Evolutionary conservation across 2,329 filamentous ascomycete genomes (phyloP).

Genomic region (Colletotrichum sp.): DNA sequence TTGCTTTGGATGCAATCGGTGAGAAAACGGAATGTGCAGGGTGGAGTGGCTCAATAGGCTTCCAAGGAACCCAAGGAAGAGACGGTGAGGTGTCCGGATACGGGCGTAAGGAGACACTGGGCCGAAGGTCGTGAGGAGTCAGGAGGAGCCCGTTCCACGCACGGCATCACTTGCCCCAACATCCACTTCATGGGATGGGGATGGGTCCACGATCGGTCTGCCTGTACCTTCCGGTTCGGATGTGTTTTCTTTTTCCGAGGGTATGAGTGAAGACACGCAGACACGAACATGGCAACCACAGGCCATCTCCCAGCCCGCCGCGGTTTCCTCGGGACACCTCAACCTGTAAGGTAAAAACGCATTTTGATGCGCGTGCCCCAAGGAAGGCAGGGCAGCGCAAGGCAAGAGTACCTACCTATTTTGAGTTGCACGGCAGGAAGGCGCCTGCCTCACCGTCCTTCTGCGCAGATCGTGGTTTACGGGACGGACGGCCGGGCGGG

Average conservation of each 20-base stretch:
- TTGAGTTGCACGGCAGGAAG: background rate
- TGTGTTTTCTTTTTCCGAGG: background rate
- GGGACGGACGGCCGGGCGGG: background rate
- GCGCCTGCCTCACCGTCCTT: background rate
- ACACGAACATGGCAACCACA: background rate
- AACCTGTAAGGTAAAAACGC: background rate
- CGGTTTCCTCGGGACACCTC: background rate
- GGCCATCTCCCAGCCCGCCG: background rate
- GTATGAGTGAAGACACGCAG: background rate
- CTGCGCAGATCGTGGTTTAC: background rate
- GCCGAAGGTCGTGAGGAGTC: background rate
- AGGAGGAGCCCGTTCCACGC: background rate
- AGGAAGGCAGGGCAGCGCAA: background rate
- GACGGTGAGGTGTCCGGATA: background rate
- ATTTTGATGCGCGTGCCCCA: background rate
- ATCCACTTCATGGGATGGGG: background rate
- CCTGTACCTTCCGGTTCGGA: background rate
- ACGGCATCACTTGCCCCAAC: background rate
- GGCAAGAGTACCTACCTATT: background rate
- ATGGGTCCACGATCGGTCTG: background rate
- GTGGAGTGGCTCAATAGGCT: background rate
- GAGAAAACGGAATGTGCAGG: conserved; percentile 6
- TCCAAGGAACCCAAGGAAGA: background rate
- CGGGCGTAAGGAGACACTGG: conserved; percentile 6
- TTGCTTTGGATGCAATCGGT: conserved; percentile 14